Evolutionary conservation across 164 flowering plant species (phyloP).

Genomic region (Hamamelis virginiana): DNA sequence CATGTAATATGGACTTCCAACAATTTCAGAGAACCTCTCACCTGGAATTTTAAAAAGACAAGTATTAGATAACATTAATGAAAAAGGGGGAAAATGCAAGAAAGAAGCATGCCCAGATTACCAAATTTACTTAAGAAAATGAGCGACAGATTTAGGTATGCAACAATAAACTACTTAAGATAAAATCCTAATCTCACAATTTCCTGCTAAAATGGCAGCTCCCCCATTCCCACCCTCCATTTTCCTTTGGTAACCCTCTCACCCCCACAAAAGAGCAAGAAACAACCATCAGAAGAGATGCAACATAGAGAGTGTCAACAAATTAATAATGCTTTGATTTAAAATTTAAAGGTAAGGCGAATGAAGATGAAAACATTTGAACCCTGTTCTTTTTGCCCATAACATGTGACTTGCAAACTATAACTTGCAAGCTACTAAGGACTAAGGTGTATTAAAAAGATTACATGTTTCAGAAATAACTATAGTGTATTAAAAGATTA

Average conservation of each 20-base stretch:
- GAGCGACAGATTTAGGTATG: neutral
- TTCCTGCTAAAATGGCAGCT: neutral
- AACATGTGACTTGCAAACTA: no score
- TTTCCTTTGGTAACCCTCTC: neutral
- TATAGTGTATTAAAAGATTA: no score
- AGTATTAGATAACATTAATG: constrained; percentile 2
- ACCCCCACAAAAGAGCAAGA: neutral
- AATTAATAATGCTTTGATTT: no score
- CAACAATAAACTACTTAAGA: neutral
- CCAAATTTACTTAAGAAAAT: neutral
- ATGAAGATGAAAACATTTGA: no score
- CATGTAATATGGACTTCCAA: constrained; percentile 97
- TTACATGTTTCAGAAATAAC: no score
- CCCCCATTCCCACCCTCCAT: neutral
- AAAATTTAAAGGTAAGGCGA: no score
- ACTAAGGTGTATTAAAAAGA: no score
- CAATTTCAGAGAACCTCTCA: constrained; percentile 90
- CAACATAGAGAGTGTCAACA: no score
- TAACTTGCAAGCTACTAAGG: no score
- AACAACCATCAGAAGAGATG: neutral
- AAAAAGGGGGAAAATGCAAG: no score
- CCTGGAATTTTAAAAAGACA: constrained; percentile 41
- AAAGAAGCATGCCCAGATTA: neutral
- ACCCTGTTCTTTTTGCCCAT: no score
- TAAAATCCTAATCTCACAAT: no score